Percentiles rank a stretch among this genome's conserved stretches.
Conservation (phyloP, 305 asterid genomes). For the Fraxinus nigra region DNA sequence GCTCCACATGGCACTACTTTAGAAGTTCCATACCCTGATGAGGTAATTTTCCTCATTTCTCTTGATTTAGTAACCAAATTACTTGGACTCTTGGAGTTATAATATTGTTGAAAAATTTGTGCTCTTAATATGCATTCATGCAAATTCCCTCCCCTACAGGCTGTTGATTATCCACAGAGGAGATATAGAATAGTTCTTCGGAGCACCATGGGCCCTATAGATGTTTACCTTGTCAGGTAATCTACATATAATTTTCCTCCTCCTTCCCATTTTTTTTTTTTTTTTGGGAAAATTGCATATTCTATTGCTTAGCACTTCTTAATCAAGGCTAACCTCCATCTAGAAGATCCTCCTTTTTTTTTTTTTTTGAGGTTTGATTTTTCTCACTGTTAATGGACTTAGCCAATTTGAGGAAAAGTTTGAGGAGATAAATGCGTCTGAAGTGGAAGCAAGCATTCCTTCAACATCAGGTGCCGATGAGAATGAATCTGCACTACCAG, state of each 20-base stretch:
- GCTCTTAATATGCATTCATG: not conserved
- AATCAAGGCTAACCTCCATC: constrained; percentile 8
- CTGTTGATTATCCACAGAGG: constrained; percentile 89
- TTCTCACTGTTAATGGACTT: constrained; percentile 11
- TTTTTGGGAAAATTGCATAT: not conserved
- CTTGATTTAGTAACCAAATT: constrained; percentile 3
- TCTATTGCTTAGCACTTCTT: not conserved
- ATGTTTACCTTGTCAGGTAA: constrained; percentile 93
- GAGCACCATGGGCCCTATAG: constrained; percentile 94
- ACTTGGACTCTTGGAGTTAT: not conserved
- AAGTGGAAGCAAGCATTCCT: constrained; percentile 50
- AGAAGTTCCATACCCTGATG: constrained; percentile 95
- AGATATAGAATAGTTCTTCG: constrained; percentile 84
- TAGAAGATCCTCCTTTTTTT: not conserved
- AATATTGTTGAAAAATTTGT: not conserved
- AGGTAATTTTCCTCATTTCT: constrained; percentile 44
- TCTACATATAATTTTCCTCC: not conserved
- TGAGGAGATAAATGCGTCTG: constrained; percentile 65
- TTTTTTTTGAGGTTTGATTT: not conserved
- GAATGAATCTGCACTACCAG: constrained; percentile 36
- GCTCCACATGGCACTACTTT: constrained; percentile 94
- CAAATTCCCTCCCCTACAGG: constrained; percentile 39
- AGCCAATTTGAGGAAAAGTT: constrained; percentile 93
- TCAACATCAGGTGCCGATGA: constrained; percentile 49
- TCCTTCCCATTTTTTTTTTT: not conserved